phyloP scores from a whole-genome alignment of 495 filamentous ascomycete species.

The Trichocladium antarcticum region DNA sequence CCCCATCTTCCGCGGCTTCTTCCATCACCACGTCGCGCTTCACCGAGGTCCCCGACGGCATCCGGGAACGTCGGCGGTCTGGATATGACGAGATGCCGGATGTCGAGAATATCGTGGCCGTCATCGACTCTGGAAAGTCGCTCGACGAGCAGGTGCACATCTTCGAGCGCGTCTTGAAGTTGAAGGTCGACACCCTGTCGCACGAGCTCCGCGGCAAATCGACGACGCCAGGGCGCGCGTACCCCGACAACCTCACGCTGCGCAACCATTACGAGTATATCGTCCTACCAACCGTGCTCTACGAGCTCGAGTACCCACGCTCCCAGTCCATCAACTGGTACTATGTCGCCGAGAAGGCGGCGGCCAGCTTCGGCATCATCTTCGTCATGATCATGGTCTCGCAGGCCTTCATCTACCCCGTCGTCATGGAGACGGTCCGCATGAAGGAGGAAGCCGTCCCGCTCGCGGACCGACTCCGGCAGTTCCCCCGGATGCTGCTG shows the following conservation, averaged over 20 bases:
- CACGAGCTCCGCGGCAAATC: slow-evolving; percentile 52
- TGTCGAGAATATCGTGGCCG: slow-evolving; percentile 41
- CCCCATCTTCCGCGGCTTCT: slow-evolving; percentile 28
- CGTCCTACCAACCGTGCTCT: slow-evolving; percentile 61
- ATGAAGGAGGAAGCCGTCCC: slow-evolving; percentile 54
- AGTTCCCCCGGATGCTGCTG: slow-evolving; percentile 57
- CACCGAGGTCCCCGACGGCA: slow-evolving; percentile 26
- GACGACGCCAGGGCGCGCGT: slow-evolving; percentile 31
- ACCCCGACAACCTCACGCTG: slow-evolving; percentile 57
- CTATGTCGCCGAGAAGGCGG: slow-evolving; percentile 59
- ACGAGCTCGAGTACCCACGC: slow-evolving; percentile 66
- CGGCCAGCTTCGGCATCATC: slow-evolving; percentile 56
- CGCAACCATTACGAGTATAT: slow-evolving; percentile 60
- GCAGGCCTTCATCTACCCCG: slow-evolving; percentile 50
- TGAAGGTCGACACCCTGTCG: slow-evolving; percentile 41
- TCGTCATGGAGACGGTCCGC: slow-evolving; percentile 51
- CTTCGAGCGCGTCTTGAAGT: slow-evolving; percentile 47
- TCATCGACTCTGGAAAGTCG: slow-evolving; percentile 44
- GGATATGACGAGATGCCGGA: slow-evolving; percentile 21
- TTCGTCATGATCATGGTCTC: slow-evolving; percentile 51
- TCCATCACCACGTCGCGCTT: slow-evolving; percentile 31
- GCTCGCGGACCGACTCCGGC: slow-evolving; percentile 45
- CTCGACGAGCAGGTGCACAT: slow-evolving; percentile 52
- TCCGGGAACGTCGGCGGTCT: slow-evolving; percentile 33
- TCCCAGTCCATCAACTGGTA: slow-evolving; percentile 56